These are phyloP conservation scores for Obelidium mucronatum DNA, from an alignment of 192 early-diverging fungal species.

Conservation along the genomic window DNA sequence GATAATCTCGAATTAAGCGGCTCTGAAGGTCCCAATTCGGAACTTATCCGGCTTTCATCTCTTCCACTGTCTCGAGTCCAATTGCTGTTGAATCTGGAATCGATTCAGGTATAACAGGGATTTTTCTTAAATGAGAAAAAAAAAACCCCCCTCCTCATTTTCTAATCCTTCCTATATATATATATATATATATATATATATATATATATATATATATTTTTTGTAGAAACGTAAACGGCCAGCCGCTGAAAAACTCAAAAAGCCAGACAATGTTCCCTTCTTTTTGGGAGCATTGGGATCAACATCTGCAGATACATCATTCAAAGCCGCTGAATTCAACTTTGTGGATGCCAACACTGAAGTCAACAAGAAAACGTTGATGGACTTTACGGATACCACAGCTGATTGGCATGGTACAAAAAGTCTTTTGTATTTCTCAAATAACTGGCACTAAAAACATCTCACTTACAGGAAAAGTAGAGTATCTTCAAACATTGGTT, in stretches of 20 bases:
- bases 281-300: slow-evolving; percentile 84
- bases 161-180: too few species aligned
- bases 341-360: slow-evolving; percentile 38
- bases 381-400: slow-evolving; percentile 62
- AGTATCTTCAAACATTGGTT: slow-evolving; percentile 71
- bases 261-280: slow-evolving; percentile 91
- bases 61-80: slow-evolving; percentile 90
- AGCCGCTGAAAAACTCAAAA: slow-evolving; percentile 84
- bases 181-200: too few species aligned
- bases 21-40: slow-evolving; percentile 46
- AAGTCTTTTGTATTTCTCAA: slow-evolving; percentile 39
- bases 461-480: slow-evolving; percentile 71
- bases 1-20: background rate
- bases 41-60: slow-evolving; percentile 87
- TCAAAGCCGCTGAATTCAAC: slow-evolving; percentile 44
- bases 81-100: slow-evolving; percentile 85
- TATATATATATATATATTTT: too few species aligned
- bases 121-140: background rate
- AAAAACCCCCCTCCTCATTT: too few species aligned
- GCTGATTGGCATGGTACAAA: slow-evolving; percentile 67
- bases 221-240: slow-evolving; percentile 86
- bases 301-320: slow-evolving; percentile 66
- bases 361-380: slow-evolving; percentile 51
- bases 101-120: slow-evolving; percentile 71
- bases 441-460: slow-evolving; percentile 17